Percentiles rank a stretch among this genome's conserved stretches.
Conservation (phyloP, 176 grass and related monocot genomes). For the Pharus latifolius region DNA sequence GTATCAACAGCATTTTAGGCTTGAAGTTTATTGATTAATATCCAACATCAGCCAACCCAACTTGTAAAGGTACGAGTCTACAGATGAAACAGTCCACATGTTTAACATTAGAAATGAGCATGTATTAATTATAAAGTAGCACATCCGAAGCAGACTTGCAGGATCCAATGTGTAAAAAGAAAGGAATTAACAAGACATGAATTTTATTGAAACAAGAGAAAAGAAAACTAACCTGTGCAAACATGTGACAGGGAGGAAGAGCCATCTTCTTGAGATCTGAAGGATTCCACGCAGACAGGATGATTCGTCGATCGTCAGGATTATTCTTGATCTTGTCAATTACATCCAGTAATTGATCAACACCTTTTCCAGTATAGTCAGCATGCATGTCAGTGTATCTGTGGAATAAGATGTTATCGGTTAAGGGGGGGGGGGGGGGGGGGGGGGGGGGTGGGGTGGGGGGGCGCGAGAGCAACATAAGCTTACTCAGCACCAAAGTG, state of each 20-base stretch:
- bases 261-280: conserved; percentile 79
- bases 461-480: background rate
- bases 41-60: background rate
- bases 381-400: conserved; percentile 77
- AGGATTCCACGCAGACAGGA: conserved; percentile 71
- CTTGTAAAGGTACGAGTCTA: background rate
- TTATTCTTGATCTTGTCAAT: conserved; percentile 87
- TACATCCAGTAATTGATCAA: conserved; percentile 74
- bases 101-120: background rate
- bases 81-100: background rate
- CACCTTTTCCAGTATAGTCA: conserved; percentile 73
- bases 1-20: background rate
- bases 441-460: background rate
- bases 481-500: conserved; percentile 84
- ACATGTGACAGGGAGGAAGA: conserved; percentile 85
- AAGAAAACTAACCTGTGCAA: conserved; percentile 56
- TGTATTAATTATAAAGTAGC: background rate
- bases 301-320: conserved; percentile 66
- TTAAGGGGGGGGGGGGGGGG: background rate
- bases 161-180: background rate
- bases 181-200: background rate
- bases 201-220: background rate
- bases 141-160: background rate
- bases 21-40: background rate
- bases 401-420: background rate